A percentile compares a stretch with the other conserved stretches of the same genome.
phyloP scores from a whole-genome alignment of 331 rosid genomes.

The Quercus lobata region DNA sequence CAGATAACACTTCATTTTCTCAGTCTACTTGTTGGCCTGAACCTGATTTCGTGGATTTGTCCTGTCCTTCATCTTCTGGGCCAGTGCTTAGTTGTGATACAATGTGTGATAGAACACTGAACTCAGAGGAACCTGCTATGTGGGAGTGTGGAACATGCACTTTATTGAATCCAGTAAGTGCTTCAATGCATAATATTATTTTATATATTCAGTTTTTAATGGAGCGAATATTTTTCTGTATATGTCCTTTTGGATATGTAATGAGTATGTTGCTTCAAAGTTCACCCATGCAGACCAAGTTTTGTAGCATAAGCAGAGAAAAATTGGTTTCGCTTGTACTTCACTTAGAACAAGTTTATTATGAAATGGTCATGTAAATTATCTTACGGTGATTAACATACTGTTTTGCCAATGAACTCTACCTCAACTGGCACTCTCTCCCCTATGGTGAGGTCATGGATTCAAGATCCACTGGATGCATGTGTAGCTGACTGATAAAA shows the following conservation, averaged over 20 bases:
- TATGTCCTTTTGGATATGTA: neutral
- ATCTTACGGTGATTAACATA: neutral
- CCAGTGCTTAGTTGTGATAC: constrained; percentile 11
- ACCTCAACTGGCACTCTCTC: too few relatives aligned
- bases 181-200: constrained; percentile 5
- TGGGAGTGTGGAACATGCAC: constrained; percentile 88
- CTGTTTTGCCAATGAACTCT: too few relatives aligned
- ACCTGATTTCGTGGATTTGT: constrained; percentile 23
- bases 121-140: constrained; percentile 40
- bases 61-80: constrained; percentile 19
- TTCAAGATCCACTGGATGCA: too few relatives aligned
- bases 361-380: neutral
- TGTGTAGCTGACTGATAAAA: too few relatives aligned
- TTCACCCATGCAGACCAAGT: neutral
- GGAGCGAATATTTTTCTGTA: too few relatives aligned
- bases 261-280: neutral
- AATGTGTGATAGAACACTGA: constrained; percentile 12
- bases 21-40: constrained; percentile 22
- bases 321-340: too few relatives aligned
- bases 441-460: too few relatives aligned
- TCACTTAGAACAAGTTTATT: neutral
- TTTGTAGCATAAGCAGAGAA: neutral
- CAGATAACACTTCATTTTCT: constrained; percentile 26
- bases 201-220: neutral
- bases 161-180: constrained; percentile 69